A percentile compares a stretch with the other conserved stretches of the same genome.
These are phyloP conservation scores for Hypoxylon sp. DNA, from an alignment of 2,329 filamentous ascomycete species.

Conservation along the genomic window DNA sequence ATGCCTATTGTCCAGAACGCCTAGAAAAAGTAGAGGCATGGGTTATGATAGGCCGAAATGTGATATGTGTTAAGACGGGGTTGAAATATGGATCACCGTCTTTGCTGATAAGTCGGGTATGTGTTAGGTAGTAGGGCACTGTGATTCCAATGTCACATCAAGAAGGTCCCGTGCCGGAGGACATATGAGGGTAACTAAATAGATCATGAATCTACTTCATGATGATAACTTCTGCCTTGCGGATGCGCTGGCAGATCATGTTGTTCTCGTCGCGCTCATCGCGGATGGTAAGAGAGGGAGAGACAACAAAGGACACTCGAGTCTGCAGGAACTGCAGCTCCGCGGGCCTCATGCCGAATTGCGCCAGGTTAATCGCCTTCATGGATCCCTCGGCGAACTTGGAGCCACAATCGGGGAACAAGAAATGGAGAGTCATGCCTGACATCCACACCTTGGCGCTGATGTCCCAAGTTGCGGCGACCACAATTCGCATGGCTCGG, in stretches of 20 bases:
- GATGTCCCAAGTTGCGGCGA: constrained; percentile 50
- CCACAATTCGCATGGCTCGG: constrained; percentile 46
- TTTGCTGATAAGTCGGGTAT: not conserved
- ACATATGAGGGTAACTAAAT: not conserved
- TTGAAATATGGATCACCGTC: not conserved
- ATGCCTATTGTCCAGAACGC: constrained; percentile 22
- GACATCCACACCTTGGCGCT: constrained; percentile 53
- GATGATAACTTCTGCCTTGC: constrained; percentile 52
- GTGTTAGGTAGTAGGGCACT: not conserved
- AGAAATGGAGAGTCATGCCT: constrained; percentile 52
- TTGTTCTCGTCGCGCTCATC: constrained; percentile 49
- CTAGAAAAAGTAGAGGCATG: not conserved
- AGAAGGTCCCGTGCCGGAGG: not conserved
- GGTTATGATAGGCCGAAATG: constrained; percentile 6
- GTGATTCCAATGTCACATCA: not conserved
- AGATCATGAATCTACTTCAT: constrained; percentile 50
- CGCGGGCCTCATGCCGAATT: constrained; percentile 36
- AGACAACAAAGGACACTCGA: constrained; percentile 52
- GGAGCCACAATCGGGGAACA: constrained; percentile 51
- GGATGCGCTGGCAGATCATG: constrained; percentile 44
- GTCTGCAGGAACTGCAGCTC: constrained; percentile 49
- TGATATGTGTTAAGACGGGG: not conserved
- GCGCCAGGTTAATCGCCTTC: constrained; percentile 48
- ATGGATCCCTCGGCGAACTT: constrained; percentile 51
- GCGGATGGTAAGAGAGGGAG: constrained; percentile 47